Conservation (phyloP, 108 stramenopile genomes). For the Skeletonema costatum region DNA sequence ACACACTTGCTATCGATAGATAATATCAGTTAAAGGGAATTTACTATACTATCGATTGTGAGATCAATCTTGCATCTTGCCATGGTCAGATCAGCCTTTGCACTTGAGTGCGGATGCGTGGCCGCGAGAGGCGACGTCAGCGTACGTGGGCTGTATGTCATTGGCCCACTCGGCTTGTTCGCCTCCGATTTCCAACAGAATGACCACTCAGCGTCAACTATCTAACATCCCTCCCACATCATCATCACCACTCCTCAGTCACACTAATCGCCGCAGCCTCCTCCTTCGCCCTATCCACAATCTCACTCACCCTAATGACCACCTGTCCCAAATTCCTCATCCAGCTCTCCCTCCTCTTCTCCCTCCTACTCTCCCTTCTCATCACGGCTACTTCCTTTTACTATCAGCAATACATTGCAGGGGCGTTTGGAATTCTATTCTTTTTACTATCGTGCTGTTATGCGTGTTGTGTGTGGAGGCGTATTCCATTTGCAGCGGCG, state of each 20-base stretch:
- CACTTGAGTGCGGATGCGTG: too few relatives aligned
- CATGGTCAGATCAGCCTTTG: too few relatives aligned
- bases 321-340: conserved; percentile 58
- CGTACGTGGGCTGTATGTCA: too few relatives aligned
- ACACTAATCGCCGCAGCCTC: conserved; percentile 18
- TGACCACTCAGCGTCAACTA: too few relatives aligned
- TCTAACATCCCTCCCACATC: too few relatives aligned
- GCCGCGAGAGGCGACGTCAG: too few relatives aligned
- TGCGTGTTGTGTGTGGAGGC: conserved; percentile 63
- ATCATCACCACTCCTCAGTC: neutral
- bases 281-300: conserved; percentile 18
- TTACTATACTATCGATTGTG: too few relatives aligned
- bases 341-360: conserved; percentile 65
- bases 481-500: conserved; percentile 84
- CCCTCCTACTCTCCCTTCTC: conserved; percentile 31
- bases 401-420: conserved; percentile 42
- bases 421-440: conserved; percentile 46
- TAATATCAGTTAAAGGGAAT: too few relatives aligned
- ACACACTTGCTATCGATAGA: too few relatives aligned
- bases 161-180: too few relatives aligned
- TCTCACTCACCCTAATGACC: conserved; percentile 73
- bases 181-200: too few relatives aligned
- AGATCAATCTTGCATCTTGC: too few relatives aligned
- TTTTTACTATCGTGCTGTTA: conserved; percentile 69
- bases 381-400: conserved; percentile 48